Evolutionary conservation across 2,329 filamentous ascomycete genomes (phyloP), one percentile per base, ranked within the genome.

Genomic region (Calonectria multiphialidica): DNA sequence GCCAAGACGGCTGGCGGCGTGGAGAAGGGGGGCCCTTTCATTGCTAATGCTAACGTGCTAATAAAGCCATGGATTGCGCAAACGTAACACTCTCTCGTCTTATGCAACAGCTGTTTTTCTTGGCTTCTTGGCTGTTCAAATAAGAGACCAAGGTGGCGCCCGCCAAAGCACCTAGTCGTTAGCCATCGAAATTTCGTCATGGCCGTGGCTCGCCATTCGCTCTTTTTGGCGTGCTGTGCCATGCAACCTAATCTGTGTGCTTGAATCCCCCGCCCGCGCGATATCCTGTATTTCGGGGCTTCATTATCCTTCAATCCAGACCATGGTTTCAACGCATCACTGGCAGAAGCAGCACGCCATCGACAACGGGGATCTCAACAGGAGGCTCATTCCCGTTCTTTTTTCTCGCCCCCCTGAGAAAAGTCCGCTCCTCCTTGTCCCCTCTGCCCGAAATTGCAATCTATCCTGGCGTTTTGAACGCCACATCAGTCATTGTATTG

Each of bases 301-400:
- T 42, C n/a, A 37, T 21, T 50, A 53, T 25, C 44, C 33, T 21
- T 47, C 40, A n/a, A 33, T 53, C 16, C 30, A 18, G 57, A 13
- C 49, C 64, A 61, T 21, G 59, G 47, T 16, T 62, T 62, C n/a
- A 71, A 37, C 6, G 62, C 62, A 50, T 70, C n/a, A 70, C 33
- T n/a, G 68, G 68, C 16, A 66, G 59, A 6, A 70, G 50, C 25
- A 25, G 62, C n/a, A 16, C 50, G 18, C 37, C 55, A 40, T 50
- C 62, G 5, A 62, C n/a, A 44, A 15, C 10, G 68, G 62, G 21
- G 61, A 92, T 0, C 94, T 94, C 44, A n/a, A n/a, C n/a, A n/a
- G n/a, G n/a, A n/a, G n/a, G n/a, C n/a, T n/a, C n/a, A n/a, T n/a
- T n/a, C n/a, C n/a, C n/a, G n/a, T n/a, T n/a, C n/a, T n/a, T n/a